Base-by-base conservation (phyloP, 495 filamentous ascomycete species). In the Lasiosphaeriaceae sp. region DNA sequence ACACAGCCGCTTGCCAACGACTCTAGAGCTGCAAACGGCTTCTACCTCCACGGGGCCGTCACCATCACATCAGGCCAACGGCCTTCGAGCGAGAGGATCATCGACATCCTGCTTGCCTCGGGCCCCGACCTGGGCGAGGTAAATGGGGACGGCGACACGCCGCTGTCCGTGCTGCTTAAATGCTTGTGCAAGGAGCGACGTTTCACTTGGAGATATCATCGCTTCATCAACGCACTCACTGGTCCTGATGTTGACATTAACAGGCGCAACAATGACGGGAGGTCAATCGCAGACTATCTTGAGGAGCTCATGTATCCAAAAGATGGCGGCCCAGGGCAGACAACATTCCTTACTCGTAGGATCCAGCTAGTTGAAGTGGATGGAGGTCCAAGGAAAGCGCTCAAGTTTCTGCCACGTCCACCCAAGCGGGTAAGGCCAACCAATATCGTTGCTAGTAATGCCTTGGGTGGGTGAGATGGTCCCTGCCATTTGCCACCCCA, bases 231-330 rank as follows among this genome's bases (percentile, higher is more conserved):
- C 26, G 43, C 52, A 17, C 46, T 64, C 9, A 17, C n/a, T 3
- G 54, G 53, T 11, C 57, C 57, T 6, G 54, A 39, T 16, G 50
- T 64, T 14, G 61, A 64, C 20, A 55, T 64, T 41, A 64, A 64
- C 39, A 57, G 56, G 12, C 45, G 19, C n/a, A 64, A 64, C 39
- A 48, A 47, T 26, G 61, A 50, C 2, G 53, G 57, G 5, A 46
- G 26, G 47, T 60, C 57, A 8, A 46, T 50, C 19, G 54, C 41
- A 8, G 57, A 64, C 29, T 60, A 60, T 41, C 57, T 64, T 8
- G 21, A 51, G 29, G 34, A 52, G 20, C 54, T 64, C 0, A 59
- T 64, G 61, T 22, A 50, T 21, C 53, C 56, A 20, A 52, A 34
- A 14, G 37, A 31, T 39, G 26, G 31, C 16, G 49, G 39, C 14